Percentiles rank a stretch among this genome's conserved stretches.
These are phyloP conservation scores for Ustilago xerochloae DNA, from an alignment of 1,284 basidiomycete species.

Conservation along the genomic window DNA sequence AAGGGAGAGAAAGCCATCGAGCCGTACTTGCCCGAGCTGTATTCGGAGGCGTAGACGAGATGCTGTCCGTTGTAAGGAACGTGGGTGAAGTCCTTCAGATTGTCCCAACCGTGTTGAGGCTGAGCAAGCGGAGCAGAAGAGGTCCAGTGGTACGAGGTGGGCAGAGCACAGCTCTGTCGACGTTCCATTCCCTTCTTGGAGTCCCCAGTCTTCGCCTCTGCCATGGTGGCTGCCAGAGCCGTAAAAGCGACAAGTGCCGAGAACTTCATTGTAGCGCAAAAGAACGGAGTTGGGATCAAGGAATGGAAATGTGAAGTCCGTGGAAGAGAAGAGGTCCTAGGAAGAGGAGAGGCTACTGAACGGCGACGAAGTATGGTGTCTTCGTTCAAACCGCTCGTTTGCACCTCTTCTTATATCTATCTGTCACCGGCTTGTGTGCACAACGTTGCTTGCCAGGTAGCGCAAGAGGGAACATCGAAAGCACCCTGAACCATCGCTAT, in stretches of 20 bases:
- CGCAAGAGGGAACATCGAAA: not conserved
- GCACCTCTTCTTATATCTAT: not conserved
- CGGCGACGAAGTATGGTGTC: no score
- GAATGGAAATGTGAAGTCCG: not conserved
- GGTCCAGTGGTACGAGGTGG: slow-evolving; percentile 26
- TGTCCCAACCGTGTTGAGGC: slow-evolving; percentile 20
- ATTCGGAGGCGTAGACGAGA: slow-evolving; percentile 25
- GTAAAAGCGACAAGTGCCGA: slow-evolving; percentile 9
- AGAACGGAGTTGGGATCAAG: not conserved
- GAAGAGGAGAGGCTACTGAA: not conserved
- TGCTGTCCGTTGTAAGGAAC: slow-evolving; percentile 39
- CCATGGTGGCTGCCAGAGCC: slow-evolving; percentile 25
- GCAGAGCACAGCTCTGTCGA: slow-evolving; percentile 29
- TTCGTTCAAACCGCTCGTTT: no score
- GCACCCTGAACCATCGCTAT: not conserved
- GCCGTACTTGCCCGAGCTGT: slow-evolving; percentile 26
- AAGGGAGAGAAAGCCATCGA: slow-evolving; percentile 39
- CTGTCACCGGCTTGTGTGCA: not conserved
- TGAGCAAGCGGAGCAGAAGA: slow-evolving; percentile 26
- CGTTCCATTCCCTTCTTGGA: slow-evolving; percentile 2
- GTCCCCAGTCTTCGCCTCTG: slow-evolving; percentile 1
- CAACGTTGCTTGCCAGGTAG: not conserved
- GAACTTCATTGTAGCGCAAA: slow-evolving; percentile 16
- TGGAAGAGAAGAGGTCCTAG: not conserved
- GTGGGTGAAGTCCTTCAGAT: slow-evolving; percentile 36